These are phyloP conservation scores for Colletotrichum spaethianum DNA, from an alignment of 2,329 filamentous ascomycete genomes.

Conservation along the genomic window DNA sequence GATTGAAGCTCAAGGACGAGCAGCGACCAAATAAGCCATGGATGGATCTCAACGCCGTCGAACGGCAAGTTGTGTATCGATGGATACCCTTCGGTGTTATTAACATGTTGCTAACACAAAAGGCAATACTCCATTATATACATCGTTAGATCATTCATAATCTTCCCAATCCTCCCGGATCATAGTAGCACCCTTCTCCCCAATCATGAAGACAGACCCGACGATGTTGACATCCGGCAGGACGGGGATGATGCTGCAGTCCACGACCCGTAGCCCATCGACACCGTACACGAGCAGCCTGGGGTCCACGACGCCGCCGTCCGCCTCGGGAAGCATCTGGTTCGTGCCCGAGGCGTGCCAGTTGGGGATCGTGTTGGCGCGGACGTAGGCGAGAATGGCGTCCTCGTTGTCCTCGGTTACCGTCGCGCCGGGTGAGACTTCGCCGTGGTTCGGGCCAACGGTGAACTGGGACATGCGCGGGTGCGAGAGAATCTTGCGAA, in stretches of 20 bases:
- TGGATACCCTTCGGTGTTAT: background rate
- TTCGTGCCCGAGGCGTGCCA: constrained; percentile 66
- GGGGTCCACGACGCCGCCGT: constrained; percentile 42
- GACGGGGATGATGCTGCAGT: constrained; percentile 62
- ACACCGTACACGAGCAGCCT: constrained; percentile 67
- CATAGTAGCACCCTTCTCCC: constrained; percentile 50
- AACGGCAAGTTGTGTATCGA: background rate
- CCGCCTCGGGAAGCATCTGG: constrained; percentile 60
- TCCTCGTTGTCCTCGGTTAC: constrained; percentile 46
- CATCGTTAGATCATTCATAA: background rate
- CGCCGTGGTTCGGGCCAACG: constrained; percentile 44
- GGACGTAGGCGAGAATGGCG: constrained; percentile 47
- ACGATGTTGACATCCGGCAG: constrained; percentile 55
- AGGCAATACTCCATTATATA: background rate
- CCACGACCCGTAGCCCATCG: constrained; percentile 64
- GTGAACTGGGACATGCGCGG: constrained; percentile 46
- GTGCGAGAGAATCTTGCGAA: constrained; percentile 48
- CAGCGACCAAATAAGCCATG: background rate
- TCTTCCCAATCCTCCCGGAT: constrained; percentile 47
- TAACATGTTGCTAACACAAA: background rate
- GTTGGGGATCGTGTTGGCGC: constrained; percentile 48
- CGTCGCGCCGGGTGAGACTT: constrained; percentile 44
- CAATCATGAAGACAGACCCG: constrained; percentile 45
- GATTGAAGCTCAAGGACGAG: background rate
- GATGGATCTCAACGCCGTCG: background rate